phyloP scores from a whole-genome alignment of 163 green algal species.

The Picocystis sp. region DNA sequence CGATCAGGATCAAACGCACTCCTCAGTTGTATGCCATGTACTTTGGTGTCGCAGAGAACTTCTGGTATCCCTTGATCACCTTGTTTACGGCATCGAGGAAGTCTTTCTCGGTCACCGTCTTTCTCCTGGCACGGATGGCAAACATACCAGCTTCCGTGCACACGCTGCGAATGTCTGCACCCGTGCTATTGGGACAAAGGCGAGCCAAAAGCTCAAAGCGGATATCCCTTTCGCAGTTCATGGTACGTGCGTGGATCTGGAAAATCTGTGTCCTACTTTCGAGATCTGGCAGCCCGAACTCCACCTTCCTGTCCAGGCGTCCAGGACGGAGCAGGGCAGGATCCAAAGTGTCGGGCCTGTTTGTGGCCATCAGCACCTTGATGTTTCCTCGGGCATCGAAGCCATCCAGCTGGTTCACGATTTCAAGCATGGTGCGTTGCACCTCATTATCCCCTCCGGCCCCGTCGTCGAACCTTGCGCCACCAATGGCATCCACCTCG shows the following conservation, averaged over 20 bases:
- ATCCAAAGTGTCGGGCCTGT: constrained; percentile 95
- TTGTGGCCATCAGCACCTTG: constrained; percentile 93
- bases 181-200: constrained; percentile 91
- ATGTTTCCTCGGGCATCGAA: constrained; percentile 98
- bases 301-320: constrained; percentile 88
- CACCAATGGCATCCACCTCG: constrained; percentile 80
- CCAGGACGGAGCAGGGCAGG: constrained; percentile 88
- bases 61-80: constrained; percentile 55
- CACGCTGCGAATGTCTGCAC: constrained; percentile 89
- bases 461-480: constrained; percentile 88
- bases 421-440: constrained; percentile 98
- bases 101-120: constrained; percentile 95
- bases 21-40: constrained; percentile 95
- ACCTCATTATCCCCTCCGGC: constrained; percentile 93
- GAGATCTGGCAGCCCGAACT: constrained; percentile 95
- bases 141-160: constrained; percentile 98
- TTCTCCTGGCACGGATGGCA: constrained; percentile 85
- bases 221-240: constrained; percentile 72
- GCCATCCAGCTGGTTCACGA: constrained; percentile 98
- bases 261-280: constrained; percentile 94
- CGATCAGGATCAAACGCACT: not conserved
- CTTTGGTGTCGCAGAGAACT: constrained; percentile 75
- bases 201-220: constrained; percentile 81
- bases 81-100: constrained; percentile 98
- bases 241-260: constrained; percentile 92